Conservation (phyloP, 1,284 basidiomycete genomes). For the Austroboletus novae-zelandiae region DNA sequence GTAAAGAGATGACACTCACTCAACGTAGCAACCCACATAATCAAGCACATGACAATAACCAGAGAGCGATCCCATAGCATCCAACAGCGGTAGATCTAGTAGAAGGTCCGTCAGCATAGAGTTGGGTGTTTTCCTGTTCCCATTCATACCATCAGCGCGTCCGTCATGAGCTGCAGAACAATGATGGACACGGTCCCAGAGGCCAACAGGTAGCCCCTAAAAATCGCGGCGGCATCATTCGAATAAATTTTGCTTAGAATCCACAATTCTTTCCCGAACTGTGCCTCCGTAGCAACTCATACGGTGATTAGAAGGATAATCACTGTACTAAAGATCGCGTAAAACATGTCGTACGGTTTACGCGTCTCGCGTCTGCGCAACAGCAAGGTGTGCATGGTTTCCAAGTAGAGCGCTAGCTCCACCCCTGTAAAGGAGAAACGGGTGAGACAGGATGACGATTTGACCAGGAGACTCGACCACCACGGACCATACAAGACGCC, state of each 20-base stretch:
- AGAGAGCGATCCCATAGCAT: conserved; percentile 5
- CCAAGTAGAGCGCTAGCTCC: background rate
- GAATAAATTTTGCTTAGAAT: background rate
- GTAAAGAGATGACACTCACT: background rate
- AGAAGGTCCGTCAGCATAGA: background rate
- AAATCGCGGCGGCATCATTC: background rate
- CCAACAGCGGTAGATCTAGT: conserved; percentile 9
- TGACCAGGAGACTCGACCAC: background rate
- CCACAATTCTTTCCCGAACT: background rate
- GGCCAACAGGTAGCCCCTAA: background rate
- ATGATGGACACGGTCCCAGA: background rate
- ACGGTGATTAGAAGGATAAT: background rate
- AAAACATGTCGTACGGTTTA: background rate
- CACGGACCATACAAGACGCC: background rate
- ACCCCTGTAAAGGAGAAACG: background rate
- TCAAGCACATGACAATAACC: conserved; percentile 4
- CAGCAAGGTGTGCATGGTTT: background rate
- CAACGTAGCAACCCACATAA: conserved; percentile 9
- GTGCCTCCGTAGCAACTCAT: background rate
- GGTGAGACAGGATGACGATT: background rate
- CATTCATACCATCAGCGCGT: background rate
- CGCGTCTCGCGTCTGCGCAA: background rate
- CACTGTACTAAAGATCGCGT: background rate
- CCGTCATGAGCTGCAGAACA: background rate
- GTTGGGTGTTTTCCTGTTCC: background rate